Evolutionary conservation across 495 filamentous ascomycete species (phyloP).

Genomic region (Xylaria palmicola): DNA sequence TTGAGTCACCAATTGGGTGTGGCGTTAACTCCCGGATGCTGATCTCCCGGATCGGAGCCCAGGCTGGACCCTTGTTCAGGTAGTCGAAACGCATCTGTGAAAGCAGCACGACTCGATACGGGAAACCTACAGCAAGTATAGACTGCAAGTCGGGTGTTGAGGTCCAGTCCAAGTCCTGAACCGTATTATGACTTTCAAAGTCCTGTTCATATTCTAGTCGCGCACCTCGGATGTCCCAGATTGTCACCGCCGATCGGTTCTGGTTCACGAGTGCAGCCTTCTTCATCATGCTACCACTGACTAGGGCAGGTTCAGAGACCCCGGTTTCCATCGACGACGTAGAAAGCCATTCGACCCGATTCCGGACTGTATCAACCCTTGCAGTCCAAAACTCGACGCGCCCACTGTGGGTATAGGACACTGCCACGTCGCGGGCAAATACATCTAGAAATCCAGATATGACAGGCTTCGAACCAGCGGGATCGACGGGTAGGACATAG

Average conservation of each 20-base stretch:
- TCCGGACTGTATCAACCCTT: constrained; percentile 57
- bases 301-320: constrained; percentile 69
- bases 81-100: constrained; percentile 95
- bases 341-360: constrained; percentile 74
- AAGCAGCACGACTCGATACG: constrained; percentile 78
- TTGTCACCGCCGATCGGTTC: constrained; percentile 72
- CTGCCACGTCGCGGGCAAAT: constrained; percentile 83
- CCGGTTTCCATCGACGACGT: constrained; percentile 83
- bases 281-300: constrained; percentile 81
- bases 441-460: constrained; percentile 82
- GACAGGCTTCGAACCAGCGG: constrained; percentile 70
- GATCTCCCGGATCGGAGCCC: constrained; percentile 82
- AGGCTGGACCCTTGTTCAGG: constrained; percentile 82
- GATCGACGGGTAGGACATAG: constrained; percentile 87
- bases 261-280: constrained; percentile 83
- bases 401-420: constrained; percentile 79
- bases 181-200: constrained; percentile 69
- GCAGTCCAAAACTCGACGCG: constrained; percentile 84
- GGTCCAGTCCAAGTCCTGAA: constrained; percentile 91
- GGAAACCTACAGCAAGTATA: constrained; percentile 88
- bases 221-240: constrained; percentile 84
- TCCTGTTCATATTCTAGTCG: constrained; percentile 78
- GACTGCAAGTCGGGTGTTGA: constrained; percentile 89
- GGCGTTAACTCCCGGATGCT: constrained; percentile 79
- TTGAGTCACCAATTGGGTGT: constrained; percentile 89